A percentile compares a stretch with the other conserved stretches of the same genome.
Evolutionary conservation across 495 filamentous ascomycete species (phyloP).

Genomic region (Aspergillus sclerotiicarbonarius): DNA sequence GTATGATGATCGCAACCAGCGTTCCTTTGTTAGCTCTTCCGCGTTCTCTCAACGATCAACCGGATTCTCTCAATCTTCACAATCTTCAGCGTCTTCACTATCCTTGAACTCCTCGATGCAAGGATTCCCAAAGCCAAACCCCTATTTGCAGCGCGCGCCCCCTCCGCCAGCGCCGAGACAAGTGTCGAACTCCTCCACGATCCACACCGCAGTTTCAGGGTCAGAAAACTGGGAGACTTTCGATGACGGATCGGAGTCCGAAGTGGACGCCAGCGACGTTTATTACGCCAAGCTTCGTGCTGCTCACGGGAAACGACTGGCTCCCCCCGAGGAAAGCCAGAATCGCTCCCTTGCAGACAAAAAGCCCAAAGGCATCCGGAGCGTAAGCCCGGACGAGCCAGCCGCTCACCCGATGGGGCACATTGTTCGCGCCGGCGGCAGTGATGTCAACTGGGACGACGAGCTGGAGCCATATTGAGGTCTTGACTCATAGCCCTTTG

Average conservation of each 20-base stretch:
- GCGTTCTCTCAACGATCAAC: constrained; percentile 44
- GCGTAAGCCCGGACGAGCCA: constrained; percentile 43
- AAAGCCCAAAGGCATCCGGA: constrained; percentile 53
- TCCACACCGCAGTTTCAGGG: constrained; percentile 64
- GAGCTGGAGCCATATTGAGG: constrained; percentile 46
- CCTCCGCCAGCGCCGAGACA: constrained; percentile 58
- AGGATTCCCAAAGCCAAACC: constrained; percentile 38
- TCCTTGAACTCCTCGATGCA: constrained; percentile 39
- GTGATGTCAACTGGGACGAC: constrained; percentile 52
- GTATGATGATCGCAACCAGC: constrained; percentile 68
- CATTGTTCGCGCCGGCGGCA: constrained; percentile 43
- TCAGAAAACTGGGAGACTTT: constrained; percentile 98
- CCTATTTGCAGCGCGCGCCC: constrained; percentile 44
- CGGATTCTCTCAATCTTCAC: constrained; percentile 41
- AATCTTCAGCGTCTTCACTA: constrained; percentile 37
- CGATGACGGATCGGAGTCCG: constrained; percentile 72
- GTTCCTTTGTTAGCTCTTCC: constrained; percentile 49
- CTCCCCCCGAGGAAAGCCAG: constrained; percentile 58
- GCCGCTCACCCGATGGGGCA: constrained; percentile 31
- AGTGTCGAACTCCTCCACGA: constrained; percentile 66
- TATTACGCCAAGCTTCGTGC: constrained; percentile 76
- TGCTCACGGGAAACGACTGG: constrained; percentile 60
- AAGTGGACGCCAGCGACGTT: constrained; percentile 67
- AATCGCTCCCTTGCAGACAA: constrained; percentile 49
- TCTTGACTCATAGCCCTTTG: constrained; percentile 8